Conservation (phyloP, 805 yeast genomes). For the Isabelozyma gotoi region DNA sequence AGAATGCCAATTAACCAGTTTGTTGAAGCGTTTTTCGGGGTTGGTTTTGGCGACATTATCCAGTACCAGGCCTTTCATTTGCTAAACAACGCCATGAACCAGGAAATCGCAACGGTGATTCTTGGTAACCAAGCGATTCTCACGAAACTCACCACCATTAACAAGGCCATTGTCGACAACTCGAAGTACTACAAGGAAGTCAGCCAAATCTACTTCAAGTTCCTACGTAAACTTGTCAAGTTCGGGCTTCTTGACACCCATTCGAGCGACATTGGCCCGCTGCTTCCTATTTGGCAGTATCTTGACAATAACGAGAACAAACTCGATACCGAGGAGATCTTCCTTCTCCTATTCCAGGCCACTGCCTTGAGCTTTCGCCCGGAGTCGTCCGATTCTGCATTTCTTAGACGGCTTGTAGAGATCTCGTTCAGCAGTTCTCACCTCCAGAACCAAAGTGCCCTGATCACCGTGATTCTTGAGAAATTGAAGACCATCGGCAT, state of each 20-base stretch:
- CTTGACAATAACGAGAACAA: constrained; percentile 11
- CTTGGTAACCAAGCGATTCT: constrained; percentile 12
- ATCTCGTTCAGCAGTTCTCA: neutral
- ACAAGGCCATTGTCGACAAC: constrained; percentile 33
- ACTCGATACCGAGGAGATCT: constrained; percentile 17
- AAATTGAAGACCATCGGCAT: constrained; percentile 7
- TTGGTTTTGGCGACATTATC: constrained; percentile 29
- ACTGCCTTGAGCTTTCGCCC: constrained; percentile 1
- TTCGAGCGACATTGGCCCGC: constrained; percentile 3
- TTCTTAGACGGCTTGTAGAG: neutral
- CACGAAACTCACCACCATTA: constrained; percentile 12
- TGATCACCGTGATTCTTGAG: constrained; percentile 6
- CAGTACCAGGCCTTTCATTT: constrained; percentile 38
- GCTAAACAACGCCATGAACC: constrained; percentile 26
- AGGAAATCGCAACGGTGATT: constrained; percentile 9
- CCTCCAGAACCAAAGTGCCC: neutral
- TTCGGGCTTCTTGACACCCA: constrained; percentile 10
- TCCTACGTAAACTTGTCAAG: constrained; percentile 25
- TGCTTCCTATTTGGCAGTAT: constrained; percentile 6
- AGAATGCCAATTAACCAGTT: constrained; percentile 10
- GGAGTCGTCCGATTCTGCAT: too few relatives aligned
- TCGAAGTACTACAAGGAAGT: constrained; percentile 34
- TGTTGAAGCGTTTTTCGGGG: constrained; percentile 16
- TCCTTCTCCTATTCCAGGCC: constrained; percentile 21
- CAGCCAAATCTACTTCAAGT: constrained; percentile 22